Conservation (phyloP, 2,329 filamentous ascomycete genomes). For the Thielaviopsis ethacetica region DNA sequence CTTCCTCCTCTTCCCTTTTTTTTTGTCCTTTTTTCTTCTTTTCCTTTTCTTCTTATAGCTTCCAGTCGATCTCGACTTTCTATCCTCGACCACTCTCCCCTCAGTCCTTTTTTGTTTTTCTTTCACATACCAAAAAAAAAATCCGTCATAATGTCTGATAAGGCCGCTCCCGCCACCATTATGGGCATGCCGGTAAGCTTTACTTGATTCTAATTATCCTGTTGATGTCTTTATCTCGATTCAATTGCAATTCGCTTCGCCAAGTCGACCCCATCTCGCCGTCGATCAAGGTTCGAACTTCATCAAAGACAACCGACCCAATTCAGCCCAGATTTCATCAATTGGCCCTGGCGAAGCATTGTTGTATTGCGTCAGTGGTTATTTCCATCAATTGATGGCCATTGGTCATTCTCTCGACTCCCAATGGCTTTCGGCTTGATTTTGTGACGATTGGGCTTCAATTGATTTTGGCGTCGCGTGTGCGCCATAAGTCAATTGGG, state of each 20-base stretch:
- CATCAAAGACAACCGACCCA: not conserved
- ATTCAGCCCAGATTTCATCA: not conserved
- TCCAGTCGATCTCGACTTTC: slow-evolving; percentile 11
- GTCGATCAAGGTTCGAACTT: not conserved
- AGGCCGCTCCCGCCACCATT: slow-evolving; percentile 10
- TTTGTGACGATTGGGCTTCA: not conserved
- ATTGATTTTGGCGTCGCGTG: not conserved
- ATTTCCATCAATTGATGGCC: not conserved
- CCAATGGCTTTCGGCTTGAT: not conserved
- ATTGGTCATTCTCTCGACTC: not conserved
- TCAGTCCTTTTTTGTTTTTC: slow-evolving; percentile 8
- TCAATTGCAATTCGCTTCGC: not conserved
- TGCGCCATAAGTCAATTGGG: not conserved
- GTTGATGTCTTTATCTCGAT: not conserved
- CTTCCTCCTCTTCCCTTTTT: slow-evolving; percentile 7
- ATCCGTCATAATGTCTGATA: slow-evolving; percentile 12
- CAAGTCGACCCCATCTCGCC: not conserved
- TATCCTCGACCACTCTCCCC: slow-evolving; percentile 12
- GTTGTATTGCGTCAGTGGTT: not conserved
- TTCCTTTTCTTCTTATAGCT: slow-evolving; percentile 6
- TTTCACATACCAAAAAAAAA: slow-evolving; percentile 5
- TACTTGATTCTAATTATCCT: not conserved
- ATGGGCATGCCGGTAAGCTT: slow-evolving; percentile 13
- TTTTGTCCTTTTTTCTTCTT: slow-evolving; percentile 4
- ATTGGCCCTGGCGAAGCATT: not conserved